Evolutionary conservation across 2,329 filamentous ascomycete species (phyloP).

Genomic region (Neobulgaria alba): DNA sequence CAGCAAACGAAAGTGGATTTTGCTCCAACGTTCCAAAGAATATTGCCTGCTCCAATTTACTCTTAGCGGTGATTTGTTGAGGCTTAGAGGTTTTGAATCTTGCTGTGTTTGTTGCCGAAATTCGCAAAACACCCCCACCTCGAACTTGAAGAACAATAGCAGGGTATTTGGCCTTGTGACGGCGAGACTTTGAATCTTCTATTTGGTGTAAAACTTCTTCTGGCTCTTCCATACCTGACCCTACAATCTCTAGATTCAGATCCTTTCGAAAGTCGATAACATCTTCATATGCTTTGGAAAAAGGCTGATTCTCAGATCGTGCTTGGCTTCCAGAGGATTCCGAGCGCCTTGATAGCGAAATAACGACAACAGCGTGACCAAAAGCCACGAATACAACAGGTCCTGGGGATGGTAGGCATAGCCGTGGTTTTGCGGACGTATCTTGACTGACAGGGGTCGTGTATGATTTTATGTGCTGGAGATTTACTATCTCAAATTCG

Average conservation of each 20-base stretch:
- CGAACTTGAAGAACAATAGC: conserved; percentile 53
- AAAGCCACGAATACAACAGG: conserved; percentile 79
- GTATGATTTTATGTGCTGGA: conserved; percentile 61
- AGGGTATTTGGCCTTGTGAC: conserved; percentile 52
- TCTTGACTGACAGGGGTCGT: conserved; percentile 38
- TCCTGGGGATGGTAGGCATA: conserved; percentile 71
- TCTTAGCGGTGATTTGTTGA: conserved; percentile 67
- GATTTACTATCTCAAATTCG: conserved; percentile 49
- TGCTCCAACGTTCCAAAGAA: conserved; percentile 79
- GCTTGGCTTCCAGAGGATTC: conserved; percentile 72
- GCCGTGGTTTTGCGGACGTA: conserved; percentile 44
- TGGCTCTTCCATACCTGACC: conserved; percentile 57
- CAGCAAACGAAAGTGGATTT: conserved; percentile 81
- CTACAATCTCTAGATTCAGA: conserved; percentile 53
- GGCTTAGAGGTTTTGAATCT: conserved; percentile 50
- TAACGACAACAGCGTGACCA: conserved; percentile 65
- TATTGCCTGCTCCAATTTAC: conserved; percentile 87
- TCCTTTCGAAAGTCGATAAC: conserved; percentile 69
- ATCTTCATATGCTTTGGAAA: conserved; percentile 71
- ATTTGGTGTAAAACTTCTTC: conserved; percentile 27
- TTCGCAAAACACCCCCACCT: conserved; percentile 51
- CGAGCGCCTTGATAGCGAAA: conserved; percentile 59
- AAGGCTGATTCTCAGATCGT: conserved; percentile 53
- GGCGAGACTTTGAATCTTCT: conserved; percentile 42
- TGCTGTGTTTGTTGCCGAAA: conserved; percentile 50